Conservation (phyloP, 768 basidiomycete species). For the Imleria badia region DNA sequence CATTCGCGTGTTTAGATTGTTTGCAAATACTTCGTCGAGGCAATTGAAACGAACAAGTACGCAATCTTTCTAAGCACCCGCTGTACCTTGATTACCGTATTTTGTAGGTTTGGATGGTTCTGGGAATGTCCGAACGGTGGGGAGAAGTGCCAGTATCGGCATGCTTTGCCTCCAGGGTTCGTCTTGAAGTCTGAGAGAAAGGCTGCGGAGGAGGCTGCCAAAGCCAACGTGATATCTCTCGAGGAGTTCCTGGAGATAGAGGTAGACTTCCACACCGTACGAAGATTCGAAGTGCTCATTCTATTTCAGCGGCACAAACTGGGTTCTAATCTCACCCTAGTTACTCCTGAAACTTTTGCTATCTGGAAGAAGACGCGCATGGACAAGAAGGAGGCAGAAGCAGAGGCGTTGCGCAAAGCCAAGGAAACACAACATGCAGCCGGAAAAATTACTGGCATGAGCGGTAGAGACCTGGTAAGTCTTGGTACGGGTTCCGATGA, state of each 20-base stretch:
- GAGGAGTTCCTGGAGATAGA: slow-evolving; percentile 99
- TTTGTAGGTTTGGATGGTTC: slow-evolving; percentile 82
- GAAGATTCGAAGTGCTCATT: not conserved
- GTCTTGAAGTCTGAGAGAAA: slow-evolving; percentile 94
- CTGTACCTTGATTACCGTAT: not conserved
- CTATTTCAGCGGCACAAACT: slow-evolving; percentile 84
- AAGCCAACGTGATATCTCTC: slow-evolving; percentile 83
- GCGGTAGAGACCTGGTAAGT: slow-evolving; percentile 88
- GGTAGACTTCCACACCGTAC: slow-evolving; percentile 45
- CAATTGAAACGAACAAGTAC: slow-evolving; percentile 87
- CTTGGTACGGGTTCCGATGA: not conserved
- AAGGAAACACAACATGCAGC: slow-evolving; percentile 81
- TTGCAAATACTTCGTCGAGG: slow-evolving; percentile 96
- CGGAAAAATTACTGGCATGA: slow-evolving; percentile 92
- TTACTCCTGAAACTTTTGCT: slow-evolving; percentile 89
- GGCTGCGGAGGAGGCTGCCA: slow-evolving; percentile 86
- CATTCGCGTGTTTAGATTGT: slow-evolving; percentile 65
- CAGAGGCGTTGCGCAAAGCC: slow-evolving; percentile 74
- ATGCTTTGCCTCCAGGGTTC: slow-evolving; percentile 95
- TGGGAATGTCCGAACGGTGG: slow-evolving; percentile 89
- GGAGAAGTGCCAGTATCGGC: slow-evolving; percentile 87
- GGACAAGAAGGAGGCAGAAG: slow-evolving; percentile 93
- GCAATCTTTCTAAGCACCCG: not conserved
- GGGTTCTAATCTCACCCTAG: slow-evolving; percentile 85
- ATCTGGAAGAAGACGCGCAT: slow-evolving; percentile 93